Percentiles rank a stretch among this genome's conserved stretches.
These are phyloP conservation scores for Cercospora nicotianae DNA, from an alignment of 2,329 filamentous ascomycete genomes.

Conservation along the genomic window DNA sequence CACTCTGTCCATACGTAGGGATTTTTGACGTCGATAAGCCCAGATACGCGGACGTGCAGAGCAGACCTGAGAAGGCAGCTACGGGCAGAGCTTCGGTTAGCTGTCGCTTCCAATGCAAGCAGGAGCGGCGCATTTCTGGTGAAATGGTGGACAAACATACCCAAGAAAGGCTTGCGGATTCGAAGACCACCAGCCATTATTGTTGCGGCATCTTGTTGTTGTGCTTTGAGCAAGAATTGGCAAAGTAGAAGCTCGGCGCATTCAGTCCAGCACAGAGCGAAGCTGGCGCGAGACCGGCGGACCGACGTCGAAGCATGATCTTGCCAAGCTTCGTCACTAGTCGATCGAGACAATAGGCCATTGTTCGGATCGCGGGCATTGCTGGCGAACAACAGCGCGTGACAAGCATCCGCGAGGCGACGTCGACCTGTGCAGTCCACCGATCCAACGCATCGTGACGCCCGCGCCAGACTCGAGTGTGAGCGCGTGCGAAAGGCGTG, in stretches of 20 bases:
- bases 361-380: background rate
- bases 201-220: conserved; percentile 17
- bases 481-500: background rate
- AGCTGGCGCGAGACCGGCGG: background rate
- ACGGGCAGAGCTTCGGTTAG: conserved; percentile 9
- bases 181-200: conserved; percentile 56
- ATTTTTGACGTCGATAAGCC: conserved; percentile 66
- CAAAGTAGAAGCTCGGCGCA: background rate
- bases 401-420: background rate
- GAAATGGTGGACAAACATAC: conserved; percentile 54
- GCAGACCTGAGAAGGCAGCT: conserved; percentile 58
- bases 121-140: background rate
- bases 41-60: conserved; percentile 70
- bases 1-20: conserved; percentile 66
- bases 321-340: conserved; percentile 6
- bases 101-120: conserved; percentile 2
- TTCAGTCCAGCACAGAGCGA: background rate
- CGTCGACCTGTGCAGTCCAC: background rate
- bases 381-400: background rate
- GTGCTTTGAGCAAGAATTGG: background rate
- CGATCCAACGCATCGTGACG: background rate
- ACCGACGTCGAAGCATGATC: background rate
- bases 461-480: background rate
- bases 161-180: conserved; percentile 84
- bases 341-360: conserved; percentile 1